Percentiles rank a stretch among this genome's conserved stretches.
Evolutionary conservation across 2,329 filamentous ascomycete species (phyloP).

Genomic region (Podosphaera fusca): DNA sequence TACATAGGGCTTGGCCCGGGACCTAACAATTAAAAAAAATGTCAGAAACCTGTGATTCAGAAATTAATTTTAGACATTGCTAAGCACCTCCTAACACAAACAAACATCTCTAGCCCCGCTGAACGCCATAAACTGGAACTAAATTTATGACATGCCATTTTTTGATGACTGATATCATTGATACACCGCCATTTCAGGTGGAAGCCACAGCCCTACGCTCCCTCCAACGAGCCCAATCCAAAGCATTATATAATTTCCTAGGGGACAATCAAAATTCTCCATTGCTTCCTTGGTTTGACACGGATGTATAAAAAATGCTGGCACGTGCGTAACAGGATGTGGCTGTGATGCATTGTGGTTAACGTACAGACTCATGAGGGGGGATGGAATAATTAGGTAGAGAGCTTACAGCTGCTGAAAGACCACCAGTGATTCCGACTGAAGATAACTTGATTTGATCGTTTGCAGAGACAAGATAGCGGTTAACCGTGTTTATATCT

Average conservation of each 20-base stretch:
- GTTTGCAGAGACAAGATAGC: constrained; percentile 42
- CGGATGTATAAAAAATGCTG: constrained; percentile 79
- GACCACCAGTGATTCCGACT: constrained; percentile 43
- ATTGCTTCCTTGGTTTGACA: constrained; percentile 73
- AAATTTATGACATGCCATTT: no score
- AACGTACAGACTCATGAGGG: constrained; percentile 1
- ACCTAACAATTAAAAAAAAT: no score
- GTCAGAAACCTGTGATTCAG: no score
- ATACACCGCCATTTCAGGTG: constrained; percentile 35
- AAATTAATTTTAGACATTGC: no score
- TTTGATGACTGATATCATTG: not conserved
- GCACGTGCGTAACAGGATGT: constrained; percentile 58
- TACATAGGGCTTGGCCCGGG: no score
- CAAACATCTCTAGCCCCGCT: no score
- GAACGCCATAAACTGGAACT: no score
- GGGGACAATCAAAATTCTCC: constrained; percentile 32
- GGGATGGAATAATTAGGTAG: not conserved
- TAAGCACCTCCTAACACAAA: no score
- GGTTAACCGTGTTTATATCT: constrained; percentile 46
- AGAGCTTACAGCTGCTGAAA: constrained; percentile 50
- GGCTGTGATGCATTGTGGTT: constrained; percentile 7
- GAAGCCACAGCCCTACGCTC: constrained; percentile 57
- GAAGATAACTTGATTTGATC: constrained; percentile 37
- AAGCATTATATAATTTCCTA: constrained; percentile 53
- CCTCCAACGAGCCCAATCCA: constrained; percentile 80